These are phyloP conservation scores for Raffaelea ambrosiae DNA, from an alignment of 2,329 filamentous ascomycete species.

Conservation along the genomic window DNA sequence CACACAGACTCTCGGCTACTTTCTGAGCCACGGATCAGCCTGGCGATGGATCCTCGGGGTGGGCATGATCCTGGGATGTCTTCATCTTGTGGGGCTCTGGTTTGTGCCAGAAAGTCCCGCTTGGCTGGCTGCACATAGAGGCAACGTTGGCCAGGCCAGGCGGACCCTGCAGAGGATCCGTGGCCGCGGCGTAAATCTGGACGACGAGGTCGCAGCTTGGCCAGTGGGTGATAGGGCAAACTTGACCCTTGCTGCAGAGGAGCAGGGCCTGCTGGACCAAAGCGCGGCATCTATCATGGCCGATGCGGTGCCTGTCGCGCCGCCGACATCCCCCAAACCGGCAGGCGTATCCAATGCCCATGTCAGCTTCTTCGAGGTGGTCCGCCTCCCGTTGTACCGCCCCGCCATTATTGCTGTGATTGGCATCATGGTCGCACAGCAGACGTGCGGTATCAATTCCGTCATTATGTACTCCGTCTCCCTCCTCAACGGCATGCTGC, in stretches of 20 bases:
- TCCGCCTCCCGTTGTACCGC: slow-evolving; percentile 58
- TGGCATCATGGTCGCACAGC: slow-evolving; percentile 87
- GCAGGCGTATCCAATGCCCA: slow-evolving; percentile 16
- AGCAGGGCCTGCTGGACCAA: slow-evolving; percentile 57
- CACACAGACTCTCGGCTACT: slow-evolving; percentile 79
- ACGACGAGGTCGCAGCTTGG: slow-evolving; percentile 62
- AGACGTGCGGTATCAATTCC: slow-evolving; percentile 89
- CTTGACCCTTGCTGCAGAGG: slow-evolving; percentile 41
- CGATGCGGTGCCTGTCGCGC: too few relatives aligned
- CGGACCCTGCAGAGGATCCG: slow-evolving; percentile 66
- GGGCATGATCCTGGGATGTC: slow-evolving; percentile 58
- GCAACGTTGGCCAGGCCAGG: slow-evolving; percentile 51
- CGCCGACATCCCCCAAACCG: slow-evolving; percentile 3
- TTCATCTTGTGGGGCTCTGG: slow-evolving; percentile 63
- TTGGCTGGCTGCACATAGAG: slow-evolving; percentile 66
- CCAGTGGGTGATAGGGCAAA: slow-evolving; percentile 31
- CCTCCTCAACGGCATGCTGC: slow-evolving; percentile 71
- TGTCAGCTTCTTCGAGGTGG: slow-evolving; percentile 56
- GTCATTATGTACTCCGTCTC: slow-evolving; percentile 98
- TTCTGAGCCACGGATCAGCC: slow-evolving; percentile 66
- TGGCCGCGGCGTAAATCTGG: slow-evolving; percentile 59
- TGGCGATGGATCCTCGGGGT: slow-evolving; percentile 80
- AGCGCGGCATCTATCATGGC: slow-evolving; percentile 6
- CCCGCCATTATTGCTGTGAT: slow-evolving; percentile 75
- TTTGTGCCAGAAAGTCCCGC: slow-evolving; percentile 80